Conservation (phyloP, 2,329 filamentous ascomycete genomes). For the Exophiala sp. region DNA sequence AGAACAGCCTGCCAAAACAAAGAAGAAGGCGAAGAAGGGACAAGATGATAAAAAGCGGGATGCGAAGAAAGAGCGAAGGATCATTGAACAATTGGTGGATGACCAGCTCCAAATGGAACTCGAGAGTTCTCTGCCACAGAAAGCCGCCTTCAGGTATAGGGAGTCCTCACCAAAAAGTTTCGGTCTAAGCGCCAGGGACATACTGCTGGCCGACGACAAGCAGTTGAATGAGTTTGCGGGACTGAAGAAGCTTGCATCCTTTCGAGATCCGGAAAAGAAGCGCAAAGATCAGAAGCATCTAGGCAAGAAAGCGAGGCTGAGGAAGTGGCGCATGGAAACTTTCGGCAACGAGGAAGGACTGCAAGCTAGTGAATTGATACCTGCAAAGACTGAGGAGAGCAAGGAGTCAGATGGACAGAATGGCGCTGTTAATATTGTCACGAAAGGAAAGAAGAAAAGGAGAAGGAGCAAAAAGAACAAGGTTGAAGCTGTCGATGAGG, state of each 20-base stretch:
- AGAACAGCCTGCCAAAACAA: conserved; percentile 46
- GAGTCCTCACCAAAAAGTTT: conserved; percentile 89
- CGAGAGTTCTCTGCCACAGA: conserved; percentile 60
- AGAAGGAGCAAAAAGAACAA: conserved; percentile 39
- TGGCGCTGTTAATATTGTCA: conserved; percentile 41
- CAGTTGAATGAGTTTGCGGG: conserved; percentile 87
- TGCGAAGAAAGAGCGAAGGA: conserved; percentile 74
- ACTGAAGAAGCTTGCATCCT: conserved; percentile 89
- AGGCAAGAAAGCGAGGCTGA: conserved; percentile 85
- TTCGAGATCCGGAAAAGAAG: conserved; percentile 86
- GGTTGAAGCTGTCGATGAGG: conserved; percentile 3
- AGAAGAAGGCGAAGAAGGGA: conserved; percentile 49
- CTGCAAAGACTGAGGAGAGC: conserved; percentile 18
- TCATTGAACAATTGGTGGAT: conserved; percentile 83
- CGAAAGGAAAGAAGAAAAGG: conserved; percentile 44
- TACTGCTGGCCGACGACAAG: conserved; percentile 81
- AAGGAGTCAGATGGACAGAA: conserved; percentile 26
- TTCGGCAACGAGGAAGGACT: conserved; percentile 60
- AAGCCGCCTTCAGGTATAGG: conserved; percentile 76
- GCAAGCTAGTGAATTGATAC: conserved; percentile 18
- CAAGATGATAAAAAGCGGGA: conserved; percentile 62
- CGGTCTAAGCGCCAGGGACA: conserved; percentile 84
- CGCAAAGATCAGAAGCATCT: conserved; percentile 80
- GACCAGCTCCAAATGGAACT: conserved; percentile 74
- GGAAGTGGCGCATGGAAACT: conserved; percentile 75